Conservation (phyloP, 306 rosid species). For the Ochetophila trinervis region DNA sequence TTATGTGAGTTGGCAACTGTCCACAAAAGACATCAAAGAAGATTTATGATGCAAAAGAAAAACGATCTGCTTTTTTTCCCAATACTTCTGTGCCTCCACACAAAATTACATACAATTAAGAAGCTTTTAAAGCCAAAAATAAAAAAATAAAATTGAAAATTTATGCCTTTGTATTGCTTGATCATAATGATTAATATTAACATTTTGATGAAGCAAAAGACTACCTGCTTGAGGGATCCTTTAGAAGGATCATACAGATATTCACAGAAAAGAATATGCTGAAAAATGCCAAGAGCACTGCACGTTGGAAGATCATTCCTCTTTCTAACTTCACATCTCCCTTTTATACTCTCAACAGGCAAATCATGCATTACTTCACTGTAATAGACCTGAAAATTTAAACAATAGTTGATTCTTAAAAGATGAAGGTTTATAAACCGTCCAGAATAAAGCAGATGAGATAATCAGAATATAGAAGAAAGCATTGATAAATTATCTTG, state of each 20-base stretch:
- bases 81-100: not conserved
- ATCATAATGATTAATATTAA: not conserved
- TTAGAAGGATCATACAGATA: constrained; percentile 46
- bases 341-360: constrained; percentile 33
- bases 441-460: not conserved
- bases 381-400: constrained; percentile 41
- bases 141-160: not conserved
- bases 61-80: not conserved
- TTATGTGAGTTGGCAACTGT: constrained; percentile 72
- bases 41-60: not conserved
- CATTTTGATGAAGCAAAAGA: not conserved
- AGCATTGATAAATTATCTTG: not conserved
- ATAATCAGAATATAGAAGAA: not conserved
- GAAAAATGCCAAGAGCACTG: constrained; percentile 33
- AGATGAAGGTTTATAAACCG: not conserved
- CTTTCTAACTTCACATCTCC: constrained; percentile 52
- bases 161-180: not conserved
- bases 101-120: not conserved
- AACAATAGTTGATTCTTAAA: not conserved
- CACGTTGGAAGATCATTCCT: constrained; percentile 37
- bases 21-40: constrained; percentile 7
- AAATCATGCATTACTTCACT: constrained; percentile 34
- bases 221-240: constrained; percentile 51
- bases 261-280: constrained; percentile 52
- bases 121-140: not conserved